Evolutionary conservation across 1,284 basidiomycete species (phyloP), one percentile per base, ranked within the genome.

Genomic region (Sanghuangporus weigelae): DNA sequence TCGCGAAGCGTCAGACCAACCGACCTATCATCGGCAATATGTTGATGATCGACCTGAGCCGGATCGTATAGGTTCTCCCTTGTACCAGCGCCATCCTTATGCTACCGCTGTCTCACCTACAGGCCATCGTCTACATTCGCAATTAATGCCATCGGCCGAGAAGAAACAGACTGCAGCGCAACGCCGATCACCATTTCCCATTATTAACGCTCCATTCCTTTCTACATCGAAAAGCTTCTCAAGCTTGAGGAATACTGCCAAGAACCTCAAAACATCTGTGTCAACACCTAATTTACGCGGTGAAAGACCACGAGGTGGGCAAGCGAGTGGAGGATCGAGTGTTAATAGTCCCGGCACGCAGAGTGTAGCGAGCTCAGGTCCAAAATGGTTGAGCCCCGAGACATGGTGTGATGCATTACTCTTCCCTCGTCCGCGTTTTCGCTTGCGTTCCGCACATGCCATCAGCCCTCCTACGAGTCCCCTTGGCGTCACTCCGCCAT

Each of bases 341-440:
- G 64, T 56, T 64, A 38, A 57, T 51, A 67, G 48, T 57, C 56
- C 53, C 19, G 57, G 56, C 40, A 35, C 56, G 16, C 19, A 35
- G 54, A 66, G 62, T 55, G 39, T 50, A 62, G 66, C 3, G 48
- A 65, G 19, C 56, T 66, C 39, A 61, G 71, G 23, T 81, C 76
- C 71, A 74, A 76, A 84, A 7, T 90, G 87, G 86, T 69, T 90
- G 1, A 82, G 84, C 1, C 82, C 88, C 0, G 87, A 91, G 73
- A 85, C 86, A 10, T 90, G 89, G 87, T 92, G 90, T 73, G 88
- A 90, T 68, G 89, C 89, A 1, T 68, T 92, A 3, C 73, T 92
- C 48, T 85, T 91, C 62, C 90, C 89, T 3, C 81, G 87, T 0
- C 90, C 89, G 5, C 79, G 88, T 56, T 82, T 92, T 68, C 83